phyloP scores from a whole-genome alignment of 2,329 filamentous ascomycete genomes.

The Stagonosporopsis chrysanthemi region DNA sequence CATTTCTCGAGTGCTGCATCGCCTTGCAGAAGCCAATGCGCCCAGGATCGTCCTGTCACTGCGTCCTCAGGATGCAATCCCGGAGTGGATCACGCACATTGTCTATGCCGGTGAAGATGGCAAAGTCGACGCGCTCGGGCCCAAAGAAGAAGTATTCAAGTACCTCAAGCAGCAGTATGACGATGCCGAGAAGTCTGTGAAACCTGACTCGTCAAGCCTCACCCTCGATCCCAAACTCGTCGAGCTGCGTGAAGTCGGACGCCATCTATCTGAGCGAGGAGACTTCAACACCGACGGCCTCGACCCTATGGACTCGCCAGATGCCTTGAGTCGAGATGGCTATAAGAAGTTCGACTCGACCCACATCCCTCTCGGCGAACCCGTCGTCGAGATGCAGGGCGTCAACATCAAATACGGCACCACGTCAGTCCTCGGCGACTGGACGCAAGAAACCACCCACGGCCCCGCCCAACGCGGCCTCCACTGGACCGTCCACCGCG shows the following conservation, averaged over 20 bases:
- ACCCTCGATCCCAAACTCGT: constrained; percentile 30
- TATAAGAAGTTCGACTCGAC: constrained; percentile 35
- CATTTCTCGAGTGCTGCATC: constrained; percentile 74
- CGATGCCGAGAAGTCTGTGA: constrained; percentile 44
- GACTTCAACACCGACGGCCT: constrained; percentile 32
- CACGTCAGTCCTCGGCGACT: constrained; percentile 81
- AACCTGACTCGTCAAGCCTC: neutral
- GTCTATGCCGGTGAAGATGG: constrained; percentile 74
- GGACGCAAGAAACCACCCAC: constrained; percentile 65
- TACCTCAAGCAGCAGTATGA: constrained; percentile 45
- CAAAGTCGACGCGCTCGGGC: constrained; percentile 70
- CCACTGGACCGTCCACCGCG: constrained; percentile 81
- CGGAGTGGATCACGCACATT: constrained; percentile 89
- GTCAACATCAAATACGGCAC: constrained; percentile 81
- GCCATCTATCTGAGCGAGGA: constrained; percentile 38
- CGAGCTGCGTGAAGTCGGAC: constrained; percentile 39
- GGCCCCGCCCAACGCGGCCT: constrained; percentile 67
- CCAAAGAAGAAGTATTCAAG: constrained; percentile 68
- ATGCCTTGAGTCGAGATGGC: constrained; percentile 41
- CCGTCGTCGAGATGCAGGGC: constrained; percentile 85
- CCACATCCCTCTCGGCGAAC: constrained; percentile 61
- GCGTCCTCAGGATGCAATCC: constrained; percentile 84
- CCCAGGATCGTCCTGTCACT: constrained; percentile 80
- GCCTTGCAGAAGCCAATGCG: constrained; percentile 69
- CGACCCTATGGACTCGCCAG: constrained; percentile 3